A percentile compares a stretch with the other conserved stretches of the same genome.
These are phyloP conservation scores for Alnus rubra DNA, from an alignment of 306 rosid species.

Conservation along the genomic window DNA sequence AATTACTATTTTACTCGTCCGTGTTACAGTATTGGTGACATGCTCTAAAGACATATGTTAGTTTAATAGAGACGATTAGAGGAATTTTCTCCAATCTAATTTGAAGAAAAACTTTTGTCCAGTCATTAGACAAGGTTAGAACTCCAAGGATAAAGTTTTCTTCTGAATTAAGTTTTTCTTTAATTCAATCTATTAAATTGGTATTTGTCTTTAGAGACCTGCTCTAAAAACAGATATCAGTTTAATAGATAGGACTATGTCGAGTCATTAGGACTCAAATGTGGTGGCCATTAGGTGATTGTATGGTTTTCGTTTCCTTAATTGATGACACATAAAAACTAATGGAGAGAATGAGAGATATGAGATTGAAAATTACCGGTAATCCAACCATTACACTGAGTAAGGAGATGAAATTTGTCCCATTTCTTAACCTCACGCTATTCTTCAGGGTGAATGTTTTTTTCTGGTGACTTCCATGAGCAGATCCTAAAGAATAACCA, in stretches of 20 bases:
- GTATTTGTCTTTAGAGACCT: too few relatives aligned
- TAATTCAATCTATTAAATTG: too few relatives aligned
- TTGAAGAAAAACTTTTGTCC: too few relatives aligned
- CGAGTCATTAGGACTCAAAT: not conserved
- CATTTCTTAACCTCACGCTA: conserved; percentile 45
- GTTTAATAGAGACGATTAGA: too few relatives aligned
- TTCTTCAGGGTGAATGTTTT: conserved; percentile 37
- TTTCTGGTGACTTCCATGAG: conserved; percentile 53
- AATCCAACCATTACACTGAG: conserved; percentile 86
- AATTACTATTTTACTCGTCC: not conserved
- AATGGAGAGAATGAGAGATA: conserved; percentile 1
- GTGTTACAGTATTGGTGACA: not conserved
- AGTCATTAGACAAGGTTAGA: too few relatives aligned
- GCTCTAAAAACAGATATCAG: too few relatives aligned
- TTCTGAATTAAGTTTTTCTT: too few relatives aligned
- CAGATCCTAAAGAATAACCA: conserved; percentile 57
- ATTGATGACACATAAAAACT: not conserved
- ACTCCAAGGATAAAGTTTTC: too few relatives aligned
- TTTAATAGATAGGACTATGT: too few relatives aligned
- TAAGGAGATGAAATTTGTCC: conserved; percentile 67
- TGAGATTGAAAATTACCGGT: conserved; percentile 56
- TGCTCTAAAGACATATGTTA: too few relatives aligned
- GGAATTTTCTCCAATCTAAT: too few relatives aligned
- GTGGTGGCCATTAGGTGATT: not conserved
- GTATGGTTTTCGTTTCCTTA: not conserved